Evolutionary conservation across 208 protist genomes (phyloP).

Genomic region (Wallacemonas sp.): DNA sequence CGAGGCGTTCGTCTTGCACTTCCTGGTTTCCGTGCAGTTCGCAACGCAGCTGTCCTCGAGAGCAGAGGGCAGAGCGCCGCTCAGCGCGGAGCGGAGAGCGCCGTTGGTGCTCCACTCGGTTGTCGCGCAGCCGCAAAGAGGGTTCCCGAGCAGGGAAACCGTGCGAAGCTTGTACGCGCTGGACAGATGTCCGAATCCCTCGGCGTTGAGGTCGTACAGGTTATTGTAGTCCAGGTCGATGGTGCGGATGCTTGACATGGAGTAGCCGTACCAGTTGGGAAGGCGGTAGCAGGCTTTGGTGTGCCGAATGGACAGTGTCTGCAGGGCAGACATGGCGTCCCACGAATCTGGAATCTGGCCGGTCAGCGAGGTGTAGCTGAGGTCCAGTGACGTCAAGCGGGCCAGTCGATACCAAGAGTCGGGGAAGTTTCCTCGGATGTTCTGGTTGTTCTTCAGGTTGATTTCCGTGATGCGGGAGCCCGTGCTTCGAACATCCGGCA

Average conservation of each 20-base stretch:
- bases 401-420: constrained; percentile 11
- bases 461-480: constrained; percentile 3
- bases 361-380: constrained; percentile 25
- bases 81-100: neutral
- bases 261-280: constrained; percentile 13
- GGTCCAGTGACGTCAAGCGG: constrained; percentile 17
- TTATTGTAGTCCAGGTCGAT: constrained; percentile 23
- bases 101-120: neutral
- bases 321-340: constrained; percentile 20
- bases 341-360: constrained; percentile 21
- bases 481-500: neutral
- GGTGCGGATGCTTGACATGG: constrained; percentile 14
- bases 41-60: neutral
- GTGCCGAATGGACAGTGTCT: constrained; percentile 16
- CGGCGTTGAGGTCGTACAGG: neutral
- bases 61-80: neutral
- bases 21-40: neutral
- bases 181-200: neutral
- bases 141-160: constrained; percentile 12
- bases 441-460: constrained; percentile 24
- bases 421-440: constrained; percentile 13
- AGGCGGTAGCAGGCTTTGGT: constrained; percentile 24
- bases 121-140: constrained; percentile 14
- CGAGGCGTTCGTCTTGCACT: neutral
- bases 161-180: neutral